phyloP scores from a whole-genome alignment of 148 eudicot species.

The Amaranthus palmeri region DNA sequence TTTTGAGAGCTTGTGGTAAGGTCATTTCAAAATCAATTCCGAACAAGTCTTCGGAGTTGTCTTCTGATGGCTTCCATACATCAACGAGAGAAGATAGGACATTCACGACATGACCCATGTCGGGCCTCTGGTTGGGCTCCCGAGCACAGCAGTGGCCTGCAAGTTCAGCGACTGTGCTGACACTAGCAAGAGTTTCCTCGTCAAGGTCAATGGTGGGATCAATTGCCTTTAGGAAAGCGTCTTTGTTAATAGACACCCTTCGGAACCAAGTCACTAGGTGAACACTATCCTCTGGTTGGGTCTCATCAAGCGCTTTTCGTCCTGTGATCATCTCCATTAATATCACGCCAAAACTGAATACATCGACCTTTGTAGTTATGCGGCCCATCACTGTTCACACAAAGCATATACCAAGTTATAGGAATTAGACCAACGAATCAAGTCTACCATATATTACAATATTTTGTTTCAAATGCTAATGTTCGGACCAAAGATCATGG shows the following conservation, averaged over 20 bases:
- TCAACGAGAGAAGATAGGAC: no score
- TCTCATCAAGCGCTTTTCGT: slow-evolving; percentile 27
- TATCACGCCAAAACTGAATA: no score
- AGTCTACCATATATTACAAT: no score
- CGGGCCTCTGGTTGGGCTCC: slow-evolving; percentile 69
- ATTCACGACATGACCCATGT: slow-evolving; percentile 69
- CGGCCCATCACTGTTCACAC: no score
- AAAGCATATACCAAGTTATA: no score
- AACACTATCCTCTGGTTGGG: slow-evolving; percentile 48
- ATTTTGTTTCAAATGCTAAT: no score
- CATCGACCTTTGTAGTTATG: no score
- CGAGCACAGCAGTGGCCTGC: slow-evolving; percentile 70
- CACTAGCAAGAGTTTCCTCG: slow-evolving; percentile 44
- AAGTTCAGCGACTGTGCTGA: slow-evolving; percentile 55
- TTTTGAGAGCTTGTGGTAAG: slow-evolving; percentile 25
- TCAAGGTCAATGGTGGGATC: slow-evolving; percentile 48
- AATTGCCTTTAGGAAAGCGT: slow-evolving; percentile 44
- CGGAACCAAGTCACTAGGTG: slow-evolving; percentile 77
- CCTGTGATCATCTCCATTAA: no score
- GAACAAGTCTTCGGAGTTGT: no score
- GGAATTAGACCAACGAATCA: no score
- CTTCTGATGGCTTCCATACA: no score
- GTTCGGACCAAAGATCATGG: not conserved
- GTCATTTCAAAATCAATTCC: no score
- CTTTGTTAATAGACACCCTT: slow-evolving; percentile 48